A percentile compares a stretch with the other conserved stretches of the same genome.
Evolutionary conservation across 495 filamentous ascomycete species (phyloP).

Genomic region (Penicillium bialowiezense): DNA sequence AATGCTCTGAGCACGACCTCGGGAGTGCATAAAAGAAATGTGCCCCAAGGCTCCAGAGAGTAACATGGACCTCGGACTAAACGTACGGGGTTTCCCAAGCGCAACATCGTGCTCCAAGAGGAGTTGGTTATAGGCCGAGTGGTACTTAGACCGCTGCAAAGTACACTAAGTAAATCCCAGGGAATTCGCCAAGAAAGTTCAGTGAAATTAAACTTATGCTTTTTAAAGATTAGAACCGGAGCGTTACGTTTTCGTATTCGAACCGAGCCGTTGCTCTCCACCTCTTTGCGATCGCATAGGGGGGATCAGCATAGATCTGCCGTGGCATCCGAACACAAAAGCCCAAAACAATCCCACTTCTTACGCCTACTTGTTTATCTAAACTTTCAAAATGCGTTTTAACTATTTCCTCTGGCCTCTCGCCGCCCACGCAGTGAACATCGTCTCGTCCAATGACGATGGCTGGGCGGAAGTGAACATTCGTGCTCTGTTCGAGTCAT

Average conservation of each 20-base stretch:
- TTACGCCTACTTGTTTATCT: too few relatives aligned
- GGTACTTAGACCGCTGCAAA: too few relatives aligned
- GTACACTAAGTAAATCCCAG: too few relatives aligned
- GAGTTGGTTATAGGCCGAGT: too few relatives aligned
- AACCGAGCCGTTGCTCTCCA: neutral
- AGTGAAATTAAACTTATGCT: neutral
- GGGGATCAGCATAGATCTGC: neutral
- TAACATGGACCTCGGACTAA: too few relatives aligned
- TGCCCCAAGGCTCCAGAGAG: too few relatives aligned
- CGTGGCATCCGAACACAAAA: neutral
- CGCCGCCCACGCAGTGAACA: slow-evolving; percentile 42
- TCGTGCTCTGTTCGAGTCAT: slow-evolving; percentile 50
- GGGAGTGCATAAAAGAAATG: too few relatives aligned
- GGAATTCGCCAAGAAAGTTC: too few relatives aligned
- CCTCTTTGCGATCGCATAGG: neutral
- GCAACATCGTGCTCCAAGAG: too few relatives aligned
- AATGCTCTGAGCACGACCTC: too few relatives aligned
- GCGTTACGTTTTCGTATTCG: neutral
- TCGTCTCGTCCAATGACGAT: slow-evolving; percentile 68
- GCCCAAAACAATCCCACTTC: neutral
- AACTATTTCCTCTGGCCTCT: slow-evolving; percentile 1
- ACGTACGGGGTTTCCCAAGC: too few relatives aligned
- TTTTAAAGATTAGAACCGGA: neutral
- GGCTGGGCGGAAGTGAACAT: slow-evolving; percentile 70
- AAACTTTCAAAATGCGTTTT: slow-evolving; percentile 10